Base-by-base conservation (phyloP, 768 basidiomycete genomes). In the Leccinum uliginosum region DNA sequence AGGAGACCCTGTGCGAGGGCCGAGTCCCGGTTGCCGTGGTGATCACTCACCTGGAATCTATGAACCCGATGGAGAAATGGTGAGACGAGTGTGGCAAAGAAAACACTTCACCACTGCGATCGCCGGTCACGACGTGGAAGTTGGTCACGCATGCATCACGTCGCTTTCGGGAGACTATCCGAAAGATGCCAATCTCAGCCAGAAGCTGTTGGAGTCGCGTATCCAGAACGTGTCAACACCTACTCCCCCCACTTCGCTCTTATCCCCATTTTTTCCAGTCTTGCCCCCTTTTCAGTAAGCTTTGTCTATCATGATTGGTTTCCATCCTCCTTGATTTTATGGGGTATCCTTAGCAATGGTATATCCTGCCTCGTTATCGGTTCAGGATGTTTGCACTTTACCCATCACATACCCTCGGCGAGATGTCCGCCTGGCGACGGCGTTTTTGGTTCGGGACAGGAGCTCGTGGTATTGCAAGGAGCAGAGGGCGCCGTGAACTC, bases 21-120 rank as follows among this genome's bases (percentile, higher is more conserved):
- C 30, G 60, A 15, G 75, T 76, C 1, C 73, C 75, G 0, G 65
- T 71, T 21, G 64, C 71, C 0, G 17, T 77, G 3, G 67, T 70
- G 6, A 53, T 76, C 26, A 75, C 73, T 1, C 64, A 72, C 32
- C 62, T 77, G 8, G 76, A 75, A 47, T 26, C 45, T 4, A n/a
- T 50, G 17, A 9, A 21, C 8, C 26, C 17, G 3, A 62, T 64
- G 61, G 62, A 67, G 15, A 19, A 44, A 19, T 71, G 68, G 70
- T 71, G 69, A 66, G 27, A 46, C 3, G 5, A 12, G 17, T 54
- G 64, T 15, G 38, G 54, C 7, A 3, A 38, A 10, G 50, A 7
- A n/a, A n/a, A n/a, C n/a, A n/a, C 4, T 35, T 69, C 10, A 7
- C 46, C n/a, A 14, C 30, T 12, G 9, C 11, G 7, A 6, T 29